phyloP scores from a whole-genome alignment of 331 rosid species.

The Prunus yedoensis region DNA sequence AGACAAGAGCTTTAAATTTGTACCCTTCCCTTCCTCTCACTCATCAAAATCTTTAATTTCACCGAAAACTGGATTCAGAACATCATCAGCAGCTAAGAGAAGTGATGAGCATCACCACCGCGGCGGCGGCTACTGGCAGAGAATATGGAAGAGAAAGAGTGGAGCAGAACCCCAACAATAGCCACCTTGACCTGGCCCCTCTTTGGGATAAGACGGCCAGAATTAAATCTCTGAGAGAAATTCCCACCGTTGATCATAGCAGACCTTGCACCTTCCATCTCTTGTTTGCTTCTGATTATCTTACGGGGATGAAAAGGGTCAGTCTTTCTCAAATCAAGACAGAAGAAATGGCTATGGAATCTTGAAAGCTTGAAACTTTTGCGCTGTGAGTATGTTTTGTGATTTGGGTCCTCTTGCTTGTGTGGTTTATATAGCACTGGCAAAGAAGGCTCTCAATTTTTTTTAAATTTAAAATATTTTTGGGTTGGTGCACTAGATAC shows the following conservation, averaged over 20 bases:
- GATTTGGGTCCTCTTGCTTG: background rate
- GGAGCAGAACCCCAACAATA: conserved; percentile 25
- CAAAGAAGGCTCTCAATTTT: no score
- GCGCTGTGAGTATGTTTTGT: conserved; percentile 1
- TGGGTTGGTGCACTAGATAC: no score
- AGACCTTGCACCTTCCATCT: conserved; percentile 26
- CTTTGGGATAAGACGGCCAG: conserved; percentile 38
- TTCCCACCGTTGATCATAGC: conserved; percentile 12
- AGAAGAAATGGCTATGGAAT: background rate
- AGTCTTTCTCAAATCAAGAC: background rate
- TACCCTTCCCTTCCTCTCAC: background rate
- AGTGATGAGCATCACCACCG: conserved; percentile 20
- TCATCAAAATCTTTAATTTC: background rate
- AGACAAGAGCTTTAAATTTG: background rate
- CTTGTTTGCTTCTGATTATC: conserved; percentile 5
- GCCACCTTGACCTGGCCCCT: conserved; percentile 40
- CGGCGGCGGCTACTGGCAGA: conserved; percentile 1
- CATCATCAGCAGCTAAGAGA: conserved; percentile 16
- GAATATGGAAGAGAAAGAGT: conserved; percentile 32
- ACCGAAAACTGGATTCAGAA: background rate
- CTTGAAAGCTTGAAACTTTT: background rate
- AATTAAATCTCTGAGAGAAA: background rate
- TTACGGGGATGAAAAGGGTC: background rate
- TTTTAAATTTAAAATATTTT: background rate
- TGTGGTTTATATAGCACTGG: conserved; percentile 6